Evolutionary conservation across 2,329 filamentous ascomycete species (phyloP).

Genomic region (Scleromitrula shiraiana): DNA sequence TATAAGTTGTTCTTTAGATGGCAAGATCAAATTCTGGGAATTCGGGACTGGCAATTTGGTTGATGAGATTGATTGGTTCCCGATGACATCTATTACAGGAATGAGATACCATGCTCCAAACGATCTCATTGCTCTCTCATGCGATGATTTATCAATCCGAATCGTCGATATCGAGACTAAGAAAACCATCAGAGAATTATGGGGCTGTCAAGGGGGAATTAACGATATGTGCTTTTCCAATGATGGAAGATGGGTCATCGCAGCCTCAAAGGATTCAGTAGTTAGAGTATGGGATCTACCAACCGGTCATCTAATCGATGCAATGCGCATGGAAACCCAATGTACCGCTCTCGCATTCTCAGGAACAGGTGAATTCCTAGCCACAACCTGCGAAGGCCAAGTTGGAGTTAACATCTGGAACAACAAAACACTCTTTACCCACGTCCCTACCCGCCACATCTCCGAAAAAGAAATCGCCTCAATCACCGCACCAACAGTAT

Average conservation of each 20-base stretch:
- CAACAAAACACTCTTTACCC: constrained; percentile 83
- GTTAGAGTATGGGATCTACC: constrained; percentile 91
- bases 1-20: constrained; percentile 81
- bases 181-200: constrained; percentile 86
- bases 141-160: constrained; percentile 80
- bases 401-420: constrained; percentile 95
- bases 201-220: constrained; percentile 66
- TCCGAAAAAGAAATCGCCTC: constrained; percentile 64
- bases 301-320: constrained; percentile 91
- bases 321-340: constrained; percentile 68
- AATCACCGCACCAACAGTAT: constrained; percentile 63
- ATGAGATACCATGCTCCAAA: constrained; percentile 76
- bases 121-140: constrained; percentile 80
- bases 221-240: constrained; percentile 85
- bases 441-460: constrained; percentile 79
- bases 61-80: constrained; percentile 77
- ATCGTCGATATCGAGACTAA: constrained; percentile 86
- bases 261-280: constrained; percentile 71
- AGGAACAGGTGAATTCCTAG: constrained; percentile 84
- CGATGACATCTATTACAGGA: constrained; percentile 65
- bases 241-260: constrained; percentile 89
- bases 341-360: constrained; percentile 87
- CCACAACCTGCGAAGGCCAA: constrained; percentile 72
- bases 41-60: constrained; percentile 74
- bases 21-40: constrained; percentile 96